Evolutionary conservation across 2,329 filamentous ascomycete species (phyloP).

Genomic region (Colletotrichum falcatum): DNA sequence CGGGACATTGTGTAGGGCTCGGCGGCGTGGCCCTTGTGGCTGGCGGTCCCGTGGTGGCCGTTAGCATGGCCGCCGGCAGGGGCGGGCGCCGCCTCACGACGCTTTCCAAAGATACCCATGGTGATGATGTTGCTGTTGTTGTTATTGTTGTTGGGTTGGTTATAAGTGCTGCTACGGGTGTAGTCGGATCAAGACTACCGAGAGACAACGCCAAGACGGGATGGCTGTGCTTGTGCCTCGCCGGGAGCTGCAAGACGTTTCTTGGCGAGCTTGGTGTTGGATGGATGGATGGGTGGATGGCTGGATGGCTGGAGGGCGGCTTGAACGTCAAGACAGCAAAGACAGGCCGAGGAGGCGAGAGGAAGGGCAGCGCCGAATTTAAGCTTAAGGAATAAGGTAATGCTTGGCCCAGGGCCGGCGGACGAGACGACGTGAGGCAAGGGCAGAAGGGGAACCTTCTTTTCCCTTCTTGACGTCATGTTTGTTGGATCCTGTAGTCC

Average conservation of each 20-base stretch:
- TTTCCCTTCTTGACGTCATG: conserved; percentile 33
- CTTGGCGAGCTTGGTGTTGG: conserved; percentile 35
- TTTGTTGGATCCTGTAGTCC: conserved; percentile 8
- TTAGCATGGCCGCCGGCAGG: conserved; percentile 8
- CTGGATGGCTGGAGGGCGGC: neutral
- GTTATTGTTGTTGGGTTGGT: neutral
- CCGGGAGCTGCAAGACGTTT: conserved; percentile 17
- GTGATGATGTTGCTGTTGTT: neutral
- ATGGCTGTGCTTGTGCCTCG: conserved; percentile 37
- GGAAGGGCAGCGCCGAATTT: conserved; percentile 12
- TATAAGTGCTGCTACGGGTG: neutral
- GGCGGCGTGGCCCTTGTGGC: conserved; percentile 3
- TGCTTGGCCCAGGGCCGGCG: neutral
- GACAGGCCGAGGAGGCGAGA: neutral
- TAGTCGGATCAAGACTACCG: conserved; percentile 9
- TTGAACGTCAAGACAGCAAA: conserved; percentile 6
- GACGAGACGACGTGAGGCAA: neutral
- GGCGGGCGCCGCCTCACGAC: conserved; percentile 8
- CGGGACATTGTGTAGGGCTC: conserved; percentile 58
- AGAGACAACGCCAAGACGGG: conserved; percentile 36
- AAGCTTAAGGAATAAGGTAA: conserved; percentile 33
- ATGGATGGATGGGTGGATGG: conserved; percentile 21
- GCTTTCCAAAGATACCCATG: conserved; percentile 38
- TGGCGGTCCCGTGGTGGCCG: conserved; percentile 9
- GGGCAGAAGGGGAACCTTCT: neutral